Evolutionary conservation across 2,329 filamentous ascomycete genomes (phyloP).

Genomic region (Aspergillus glaucus): DNA sequence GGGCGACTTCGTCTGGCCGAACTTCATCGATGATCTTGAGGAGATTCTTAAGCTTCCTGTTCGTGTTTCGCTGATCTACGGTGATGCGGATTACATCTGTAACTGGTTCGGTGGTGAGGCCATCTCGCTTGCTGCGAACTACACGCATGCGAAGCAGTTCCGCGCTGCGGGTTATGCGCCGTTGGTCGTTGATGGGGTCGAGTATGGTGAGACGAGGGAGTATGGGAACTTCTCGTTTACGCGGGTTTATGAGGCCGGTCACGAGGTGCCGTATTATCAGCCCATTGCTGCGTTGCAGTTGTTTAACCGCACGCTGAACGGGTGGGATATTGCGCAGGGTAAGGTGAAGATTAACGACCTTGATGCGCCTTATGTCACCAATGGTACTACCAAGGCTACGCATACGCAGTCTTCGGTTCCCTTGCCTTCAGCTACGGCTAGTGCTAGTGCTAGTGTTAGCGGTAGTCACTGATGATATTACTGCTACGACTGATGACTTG

Average conservation of each 20-base stretch:
- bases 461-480: too few relatives aligned
- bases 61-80: slow-evolving; percentile 66
- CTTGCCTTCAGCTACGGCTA: slow-evolving; percentile 20
- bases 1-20: slow-evolving; percentile 59
- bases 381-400: slow-evolving; percentile 36
- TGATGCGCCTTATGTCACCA: slow-evolving; percentile 29
- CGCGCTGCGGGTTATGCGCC: slow-evolving; percentile 63
- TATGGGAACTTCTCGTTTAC: slow-evolving; percentile 68
- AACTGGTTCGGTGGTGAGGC: slow-evolving; percentile 67
- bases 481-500: too few relatives aligned
- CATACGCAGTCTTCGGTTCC: slow-evolving; percentile 40
- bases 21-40: slow-evolving; percentile 55
- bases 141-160: slow-evolving; percentile 52
- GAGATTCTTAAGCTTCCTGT: slow-evolving; percentile 56
- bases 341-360: slow-evolving; percentile 20
- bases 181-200: slow-evolving; percentile 59
- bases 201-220: slow-evolving; percentile 67
- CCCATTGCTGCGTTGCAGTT: slow-evolving; percentile 55
- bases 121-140: slow-evolving; percentile 56
- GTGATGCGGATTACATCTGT: slow-evolving; percentile 53
- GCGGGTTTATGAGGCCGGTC: slow-evolving; percentile 60
- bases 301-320: slow-evolving; percentile 55
- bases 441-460: background rate
- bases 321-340: slow-evolving; percentile 52
- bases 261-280: slow-evolving; percentile 54